These are phyloP conservation scores for Neoboletus subvelutipes DNA, from an alignment of 768 basidiomycete genomes.

Conservation along the genomic window DNA sequence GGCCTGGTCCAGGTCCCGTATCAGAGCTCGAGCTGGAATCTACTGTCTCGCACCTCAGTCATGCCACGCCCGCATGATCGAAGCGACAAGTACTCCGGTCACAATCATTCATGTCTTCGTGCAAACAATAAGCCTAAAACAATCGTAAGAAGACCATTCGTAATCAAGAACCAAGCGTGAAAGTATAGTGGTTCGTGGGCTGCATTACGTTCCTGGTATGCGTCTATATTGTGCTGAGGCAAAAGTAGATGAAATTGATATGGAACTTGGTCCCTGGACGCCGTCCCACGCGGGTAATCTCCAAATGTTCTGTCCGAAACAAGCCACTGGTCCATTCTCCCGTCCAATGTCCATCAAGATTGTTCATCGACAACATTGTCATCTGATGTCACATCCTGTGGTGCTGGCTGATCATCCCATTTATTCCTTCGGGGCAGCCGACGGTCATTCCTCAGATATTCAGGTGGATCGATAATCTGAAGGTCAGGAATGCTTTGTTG, in stretches of 20 bases:
- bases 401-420: background rate
- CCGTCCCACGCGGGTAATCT: background rate
- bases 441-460: conserved; percentile 38
- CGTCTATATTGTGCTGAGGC: background rate
- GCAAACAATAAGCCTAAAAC: background rate
- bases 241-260: background rate
- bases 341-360: background rate
- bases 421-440: conserved; percentile 26
- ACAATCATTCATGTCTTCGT: too few relatives aligned
- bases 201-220: background rate
- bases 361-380: background rate
- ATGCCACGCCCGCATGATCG: too few relatives aligned
- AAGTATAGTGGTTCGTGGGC: background rate
- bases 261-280: background rate
- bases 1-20: too few relatives aligned
- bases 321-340: background rate
- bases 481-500: conserved; percentile 41
- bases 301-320: background rate
- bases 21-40: too few relatives aligned
- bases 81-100: too few relatives aligned
- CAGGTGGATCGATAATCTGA: conserved; percentile 32
- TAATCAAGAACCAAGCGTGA: background rate
- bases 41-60: too few relatives aligned
- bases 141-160: background rate
- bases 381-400: background rate